A percentile compares a stretch with the other conserved stretches of the same genome.
phyloP scores from a whole-genome alignment of 176 grass and related monocot species.

The Thalia dealbata region DNA sequence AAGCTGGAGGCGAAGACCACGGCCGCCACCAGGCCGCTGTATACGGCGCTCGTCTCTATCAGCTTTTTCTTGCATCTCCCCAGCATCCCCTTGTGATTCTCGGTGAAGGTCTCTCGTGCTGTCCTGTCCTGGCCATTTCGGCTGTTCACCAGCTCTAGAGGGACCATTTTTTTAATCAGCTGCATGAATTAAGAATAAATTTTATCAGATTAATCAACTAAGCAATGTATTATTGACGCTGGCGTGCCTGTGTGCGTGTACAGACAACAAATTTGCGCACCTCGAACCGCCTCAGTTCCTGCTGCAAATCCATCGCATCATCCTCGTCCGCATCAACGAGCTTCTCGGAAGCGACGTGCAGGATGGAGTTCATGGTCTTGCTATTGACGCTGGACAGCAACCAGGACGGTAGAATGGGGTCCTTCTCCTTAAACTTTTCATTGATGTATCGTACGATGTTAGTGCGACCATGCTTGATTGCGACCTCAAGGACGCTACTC shows the following conservation, averaged over 20 bases:
- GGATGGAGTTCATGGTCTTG: slow-evolving; percentile 15
- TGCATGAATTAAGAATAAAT: too few species aligned
- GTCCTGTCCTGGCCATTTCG: slow-evolving; percentile 7
- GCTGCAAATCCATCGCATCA: slow-evolving; percentile 20
- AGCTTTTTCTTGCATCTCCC: background rate
- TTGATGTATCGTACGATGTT: slow-evolving; percentile 13
- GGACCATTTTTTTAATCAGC: slow-evolving; percentile 13
- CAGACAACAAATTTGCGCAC: too few species aligned
- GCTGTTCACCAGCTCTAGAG: slow-evolving; percentile 1
- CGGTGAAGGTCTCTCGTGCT: slow-evolving; percentile 18
- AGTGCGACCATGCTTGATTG: slow-evolving; percentile 4
- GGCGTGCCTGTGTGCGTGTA: too few species aligned
- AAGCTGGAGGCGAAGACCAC: too few species aligned
- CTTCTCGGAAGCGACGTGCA: slow-evolving; percentile 20
- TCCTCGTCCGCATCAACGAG: background rate
- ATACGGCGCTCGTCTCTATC: slow-evolving; percentile 12
- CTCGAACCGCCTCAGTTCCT: slow-evolving; percentile 25
- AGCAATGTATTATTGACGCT: too few species aligned
- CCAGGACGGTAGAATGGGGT: slow-evolving; percentile 8
- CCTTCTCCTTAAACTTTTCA: background rate
- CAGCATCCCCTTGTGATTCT: slow-evolving; percentile 1
- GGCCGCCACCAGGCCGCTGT: slow-evolving; percentile 1
- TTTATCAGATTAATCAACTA: too few species aligned
- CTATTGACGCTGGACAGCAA: slow-evolving; percentile 16
- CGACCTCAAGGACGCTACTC: slow-evolving; percentile 24